Percentiles rank a stretch among this genome's conserved stretches.
Evolutionary conservation across 352 stramenopile species (phyloP).

Genomic region (Saprolegnia diclina): DNA sequence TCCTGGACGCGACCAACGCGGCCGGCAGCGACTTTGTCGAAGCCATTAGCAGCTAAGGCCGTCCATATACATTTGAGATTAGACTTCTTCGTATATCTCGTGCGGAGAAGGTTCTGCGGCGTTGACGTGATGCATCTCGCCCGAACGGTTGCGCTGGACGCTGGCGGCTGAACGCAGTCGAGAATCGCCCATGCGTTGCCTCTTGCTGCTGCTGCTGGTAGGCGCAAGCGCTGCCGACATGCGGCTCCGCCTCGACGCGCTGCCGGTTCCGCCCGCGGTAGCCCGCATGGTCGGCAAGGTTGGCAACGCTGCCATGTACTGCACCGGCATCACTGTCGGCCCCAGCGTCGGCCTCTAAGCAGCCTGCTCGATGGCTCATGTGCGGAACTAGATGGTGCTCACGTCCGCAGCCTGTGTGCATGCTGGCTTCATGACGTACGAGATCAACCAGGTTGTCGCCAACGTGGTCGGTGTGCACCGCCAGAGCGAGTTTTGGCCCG

Average conservation of each 20-base stretch:
- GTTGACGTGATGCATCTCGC: no score
- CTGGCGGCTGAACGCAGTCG: no score
- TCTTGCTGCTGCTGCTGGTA: neutral
- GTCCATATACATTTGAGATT: neutral
- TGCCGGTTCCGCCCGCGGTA: neutral
- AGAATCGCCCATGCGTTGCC: no score
- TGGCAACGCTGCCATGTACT: neutral
- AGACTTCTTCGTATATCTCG: neutral
- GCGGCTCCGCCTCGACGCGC: neutral
- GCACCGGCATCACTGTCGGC: constrained; percentile 6
- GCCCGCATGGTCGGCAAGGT: neutral
- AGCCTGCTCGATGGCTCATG: neutral
- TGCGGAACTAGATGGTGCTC: neutral
- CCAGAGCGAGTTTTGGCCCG: constrained; percentile 59
- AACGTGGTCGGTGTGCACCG: constrained; percentile 45
- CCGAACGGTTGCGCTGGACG: no score
- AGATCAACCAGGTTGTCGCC: constrained; percentile 4
- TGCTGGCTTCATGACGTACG: neutral
- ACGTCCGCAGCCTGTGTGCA: neutral
- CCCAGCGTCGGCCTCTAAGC: neutral
- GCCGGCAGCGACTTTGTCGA: constrained; percentile 9
- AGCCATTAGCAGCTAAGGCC: constrained; percentile 18
- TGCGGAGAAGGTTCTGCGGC: neutral
- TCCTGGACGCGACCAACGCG: constrained; percentile 45
- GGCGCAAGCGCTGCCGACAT: neutral